Evolutionary conservation across 768 basidiomycete genomes (phyloP).

Genomic region (Lactifluus pinguis): DNA sequence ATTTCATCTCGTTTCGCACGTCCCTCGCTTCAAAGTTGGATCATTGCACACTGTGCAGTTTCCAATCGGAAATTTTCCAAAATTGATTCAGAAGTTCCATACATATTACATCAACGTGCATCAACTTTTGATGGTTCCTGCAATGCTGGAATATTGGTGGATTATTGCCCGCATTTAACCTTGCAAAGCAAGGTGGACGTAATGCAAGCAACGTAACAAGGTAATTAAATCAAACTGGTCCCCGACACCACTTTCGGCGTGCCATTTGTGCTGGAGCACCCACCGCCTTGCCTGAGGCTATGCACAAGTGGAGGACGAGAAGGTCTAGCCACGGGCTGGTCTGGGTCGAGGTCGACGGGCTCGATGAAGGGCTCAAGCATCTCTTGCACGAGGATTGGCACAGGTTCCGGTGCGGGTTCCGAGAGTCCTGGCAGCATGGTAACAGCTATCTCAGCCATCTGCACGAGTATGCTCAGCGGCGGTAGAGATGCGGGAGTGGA

Average conservation of each 20-base stretch:
- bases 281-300: slow-evolving; percentile 44
- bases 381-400: background rate
- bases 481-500: slow-evolving; percentile 40
- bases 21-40: too few species aligned
- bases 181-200: too few species aligned
- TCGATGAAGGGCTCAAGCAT: background rate
- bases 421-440: slow-evolving; percentile 8
- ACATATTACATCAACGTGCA: too few species aligned
- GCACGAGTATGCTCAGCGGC: slow-evolving; percentile 24
- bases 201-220: too few species aligned
- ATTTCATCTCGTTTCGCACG: too few species aligned
- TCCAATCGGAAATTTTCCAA: too few species aligned
- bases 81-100: too few species aligned
- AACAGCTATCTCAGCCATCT: slow-evolving; percentile 14
- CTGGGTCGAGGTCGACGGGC: slow-evolving; percentile 18
- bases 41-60: too few species aligned
- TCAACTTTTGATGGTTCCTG: too few species aligned
- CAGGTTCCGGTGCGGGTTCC: background rate
- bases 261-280: slow-evolving; percentile 40
- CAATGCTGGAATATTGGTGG: too few species aligned
- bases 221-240: slow-evolving; percentile 42
- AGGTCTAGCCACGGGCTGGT: slow-evolving; percentile 3
- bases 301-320: slow-evolving; percentile 34
- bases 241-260: slow-evolving; percentile 67
- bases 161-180: too few species aligned